Conservation (phyloP, 2,329 filamentous ascomycete genomes). For the Tolypocladium inflatum region DNA sequence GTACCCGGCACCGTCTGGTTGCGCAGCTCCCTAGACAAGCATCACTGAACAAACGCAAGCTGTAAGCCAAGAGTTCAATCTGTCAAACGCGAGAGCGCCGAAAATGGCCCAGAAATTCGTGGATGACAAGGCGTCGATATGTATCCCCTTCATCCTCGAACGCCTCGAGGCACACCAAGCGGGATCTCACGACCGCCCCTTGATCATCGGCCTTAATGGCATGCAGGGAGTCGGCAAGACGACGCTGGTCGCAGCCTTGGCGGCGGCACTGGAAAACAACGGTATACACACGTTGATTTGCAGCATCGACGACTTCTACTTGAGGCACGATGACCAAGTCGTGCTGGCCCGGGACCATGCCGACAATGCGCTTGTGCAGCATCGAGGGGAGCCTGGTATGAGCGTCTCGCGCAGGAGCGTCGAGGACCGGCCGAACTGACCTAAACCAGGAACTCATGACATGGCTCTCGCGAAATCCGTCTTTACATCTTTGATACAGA, state of each 20-base stretch:
- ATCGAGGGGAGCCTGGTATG: conserved; percentile 68
- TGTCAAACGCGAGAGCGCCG: not conserved
- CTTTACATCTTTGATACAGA: conserved; percentile 47
- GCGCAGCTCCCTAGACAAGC: not conserved
- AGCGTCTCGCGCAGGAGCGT: not conserved
- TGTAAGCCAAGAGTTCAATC: not conserved
- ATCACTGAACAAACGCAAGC: not conserved
- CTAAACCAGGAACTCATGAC: conserved; percentile 56
- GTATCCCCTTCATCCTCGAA: conserved; percentile 66
- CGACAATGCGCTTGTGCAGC: conserved; percentile 66
- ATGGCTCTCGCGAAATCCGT: conserved; percentile 52
- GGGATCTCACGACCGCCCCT: conserved; percentile 36
- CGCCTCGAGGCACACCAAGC: conserved; percentile 42
- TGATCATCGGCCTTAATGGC: conserved; percentile 83
- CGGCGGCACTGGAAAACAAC: conserved; percentile 44
- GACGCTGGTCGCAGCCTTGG: conserved; percentile 65
- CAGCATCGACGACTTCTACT: conserved; percentile 86
- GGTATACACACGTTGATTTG: conserved; percentile 60
- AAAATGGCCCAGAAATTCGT: conserved; percentile 30
- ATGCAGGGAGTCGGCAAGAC: conserved; percentile 92
- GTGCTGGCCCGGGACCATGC: conserved; percentile 56
- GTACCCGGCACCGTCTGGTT: not conserved
- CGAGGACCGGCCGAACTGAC: not conserved
- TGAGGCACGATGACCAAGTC: conserved; percentile 59
- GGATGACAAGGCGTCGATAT: conserved; percentile 71